Evolutionary conservation across 164 flowering plant genomes (phyloP), one percentile per base, ranked within the genome.

Genomic region (Warburgia ugandensis): DNA sequence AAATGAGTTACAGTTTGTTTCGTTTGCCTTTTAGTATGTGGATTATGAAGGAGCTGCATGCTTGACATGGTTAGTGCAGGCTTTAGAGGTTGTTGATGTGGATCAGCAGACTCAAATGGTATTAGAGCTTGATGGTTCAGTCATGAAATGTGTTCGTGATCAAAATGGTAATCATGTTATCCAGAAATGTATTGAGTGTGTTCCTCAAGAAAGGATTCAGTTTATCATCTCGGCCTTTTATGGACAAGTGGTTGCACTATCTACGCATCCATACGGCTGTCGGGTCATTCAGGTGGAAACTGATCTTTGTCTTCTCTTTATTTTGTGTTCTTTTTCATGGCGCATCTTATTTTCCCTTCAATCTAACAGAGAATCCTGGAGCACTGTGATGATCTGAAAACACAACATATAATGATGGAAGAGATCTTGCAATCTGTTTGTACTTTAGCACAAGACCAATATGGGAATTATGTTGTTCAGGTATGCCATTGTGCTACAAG

Each of bases 121-220:
- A 42, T 62, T 73, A 48, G 95, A 88, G 84, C 91, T 88, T 51
- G 81, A 79, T 72, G 94, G 95, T 59, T 73, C 86, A 30, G 64
- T 92, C 21, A 78, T 88, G 85, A 81, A 78, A 71, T 92, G 99
- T 68, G 86, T 92, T 23, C 86, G 79, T 63, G 99, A 92, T 74
- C 99, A 88, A 66, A 88, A 88, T 75, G 99, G 99, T 35, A 92
- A 92, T 66, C 96, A 88, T 75, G 96, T 86, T 22, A 83, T 92
- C 47, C 99, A 92, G 64, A 88, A 92, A 70, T 81, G 92, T 58
- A 86, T 92, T 42, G 95, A 92, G 68, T 78, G 89, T 66, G 71
- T 92, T 27, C 94, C 99, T 56, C 82, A 82, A 69, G 85, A 86
- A 64, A 67, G 61, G 28, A 82, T 92, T 67, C 86, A 80, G 35